Evolutionary conservation across 148 eudicot species (phyloP).

Genomic region (Nyssa sinensis): DNA sequence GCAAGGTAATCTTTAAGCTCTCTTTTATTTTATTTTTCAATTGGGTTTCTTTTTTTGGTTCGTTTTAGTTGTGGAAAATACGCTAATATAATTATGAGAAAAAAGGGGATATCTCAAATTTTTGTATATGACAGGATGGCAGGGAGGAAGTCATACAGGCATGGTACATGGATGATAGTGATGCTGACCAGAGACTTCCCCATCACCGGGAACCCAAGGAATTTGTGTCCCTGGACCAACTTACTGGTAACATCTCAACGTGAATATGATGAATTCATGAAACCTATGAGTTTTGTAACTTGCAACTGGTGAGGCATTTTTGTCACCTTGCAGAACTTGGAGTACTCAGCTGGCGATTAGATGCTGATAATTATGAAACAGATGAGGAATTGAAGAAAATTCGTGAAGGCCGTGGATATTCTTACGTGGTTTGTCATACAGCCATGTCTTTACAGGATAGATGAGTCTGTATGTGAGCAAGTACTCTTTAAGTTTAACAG

Average conservation of each 20-base stretch:
- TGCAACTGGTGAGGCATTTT: not conserved
- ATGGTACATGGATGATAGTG: conserved; percentile 96
- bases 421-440: conserved; percentile 61
- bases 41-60: not conserved
- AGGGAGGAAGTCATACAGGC: conserved; percentile 89
- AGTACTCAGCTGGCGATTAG: conserved; percentile 84
- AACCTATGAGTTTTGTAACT: not conserved
- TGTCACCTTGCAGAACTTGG: conserved; percentile 58
- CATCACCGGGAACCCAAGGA: conserved; percentile 84
- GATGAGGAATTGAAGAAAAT: conserved; percentile 88
- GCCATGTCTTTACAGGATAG: no score
- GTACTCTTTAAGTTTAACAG: no score
- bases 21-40: no score
- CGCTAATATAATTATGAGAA: not conserved
- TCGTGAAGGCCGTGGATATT: conserved; percentile 82
- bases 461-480: no score
- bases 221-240: conserved; percentile 71
- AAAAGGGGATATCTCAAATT: not conserved
- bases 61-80: not conserved
- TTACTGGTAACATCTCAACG: conserved; percentile 42
- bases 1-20: conserved; percentile 8
- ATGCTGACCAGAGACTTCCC: conserved; percentile 90
- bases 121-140: conserved; percentile 49
- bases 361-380: conserved; percentile 90
- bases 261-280: not conserved